Evolutionary conservation across 2,329 filamentous ascomycete species (phyloP), one percentile per base, ranked within the genome.

Genomic region (Magnaporthiopsis rhizophila): DNA sequence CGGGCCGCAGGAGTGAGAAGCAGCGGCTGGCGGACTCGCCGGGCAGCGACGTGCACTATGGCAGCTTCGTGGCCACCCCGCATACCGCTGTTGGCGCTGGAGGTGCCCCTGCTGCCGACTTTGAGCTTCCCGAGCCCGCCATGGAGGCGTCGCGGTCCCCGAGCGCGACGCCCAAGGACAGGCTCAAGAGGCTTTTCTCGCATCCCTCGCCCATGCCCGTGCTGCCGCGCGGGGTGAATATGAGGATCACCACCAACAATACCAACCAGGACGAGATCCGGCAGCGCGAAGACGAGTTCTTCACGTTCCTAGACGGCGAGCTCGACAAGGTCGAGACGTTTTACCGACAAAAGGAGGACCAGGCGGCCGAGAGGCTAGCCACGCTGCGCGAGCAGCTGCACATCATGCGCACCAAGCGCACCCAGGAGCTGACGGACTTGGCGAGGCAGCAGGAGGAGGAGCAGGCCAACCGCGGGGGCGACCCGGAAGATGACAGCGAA

Each of bases 271-370:
- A 78, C 73, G 68, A 77, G 56, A 81, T 96, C 3, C 89, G 90
- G 59, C 81, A 87, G 65, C 84, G 87, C 24, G 88, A 96, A 74
- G 84, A 83, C n/a, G 91, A 97, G 18, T 98, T 99, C 72, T 94
- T 93, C 74, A 77, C 81, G 0, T 99, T 95, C 71, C 79, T 99
- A 63, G 91, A 97, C 69, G 79, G 79, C 12, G 90, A 99, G 76
- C 80, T 99, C 18, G 82, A 88, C n/a, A 99, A 98, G 76, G 91
- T 99, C 13, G 93, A 99, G 73, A 77, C 80, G 0, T 99, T 99
- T 72, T 98, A 98, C 79, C 87, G 86, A 69, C 79, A 86, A 69
- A 97, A 97, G 73, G 95, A 99, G 73, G 84, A 90, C 34, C 91
- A 97, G 72, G 91, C 94, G 0, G 89, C 86, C 0, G 79, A 88